phyloP scores from a whole-genome alignment of 2,329 filamentous ascomycete species.

The Chrysoporthe cubensis region DNA sequence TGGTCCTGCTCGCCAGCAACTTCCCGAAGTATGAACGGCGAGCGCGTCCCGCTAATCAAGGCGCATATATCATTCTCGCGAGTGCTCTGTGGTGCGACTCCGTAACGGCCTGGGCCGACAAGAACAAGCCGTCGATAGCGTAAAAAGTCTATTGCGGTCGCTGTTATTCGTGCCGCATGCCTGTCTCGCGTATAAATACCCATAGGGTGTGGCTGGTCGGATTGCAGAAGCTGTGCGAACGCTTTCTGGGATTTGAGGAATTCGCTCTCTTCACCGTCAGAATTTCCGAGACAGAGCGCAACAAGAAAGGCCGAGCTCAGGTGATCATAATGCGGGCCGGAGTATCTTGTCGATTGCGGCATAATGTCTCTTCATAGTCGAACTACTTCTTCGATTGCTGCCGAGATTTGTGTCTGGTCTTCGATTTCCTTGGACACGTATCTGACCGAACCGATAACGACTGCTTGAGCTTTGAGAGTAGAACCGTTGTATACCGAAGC shows the following conservation, averaged over 20 bases:
- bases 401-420: neutral
- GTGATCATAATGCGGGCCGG: neutral
- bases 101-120: slow-evolving; percentile 26
- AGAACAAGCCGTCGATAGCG: neutral
- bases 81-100: slow-evolving; percentile 30
- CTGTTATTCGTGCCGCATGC: neutral
- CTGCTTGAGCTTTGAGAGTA: slow-evolving; percentile 3
- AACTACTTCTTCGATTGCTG: neutral
- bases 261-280: neutral
- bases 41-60: slow-evolving; percentile 13
- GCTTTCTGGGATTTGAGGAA: neutral
- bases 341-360: neutral
- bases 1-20: slow-evolving; percentile 35
- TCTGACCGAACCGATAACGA: slow-evolving; percentile 7
- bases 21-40: slow-evolving; percentile 19
- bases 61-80: slow-evolving; percentile 16
- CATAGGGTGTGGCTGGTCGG: slow-evolving; percentile 8
- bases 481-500: neutral
- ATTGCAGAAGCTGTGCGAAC: slow-evolving; percentile 1
- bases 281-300: neutral
- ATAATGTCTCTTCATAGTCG: neutral
- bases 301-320: neutral
- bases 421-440: neutral
- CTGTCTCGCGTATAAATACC: neutral
- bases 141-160: rapidly evolving